phyloP scores from a whole-genome alignment of 1,139 yeast species.

The Protomyces pachydermus region DNA sequence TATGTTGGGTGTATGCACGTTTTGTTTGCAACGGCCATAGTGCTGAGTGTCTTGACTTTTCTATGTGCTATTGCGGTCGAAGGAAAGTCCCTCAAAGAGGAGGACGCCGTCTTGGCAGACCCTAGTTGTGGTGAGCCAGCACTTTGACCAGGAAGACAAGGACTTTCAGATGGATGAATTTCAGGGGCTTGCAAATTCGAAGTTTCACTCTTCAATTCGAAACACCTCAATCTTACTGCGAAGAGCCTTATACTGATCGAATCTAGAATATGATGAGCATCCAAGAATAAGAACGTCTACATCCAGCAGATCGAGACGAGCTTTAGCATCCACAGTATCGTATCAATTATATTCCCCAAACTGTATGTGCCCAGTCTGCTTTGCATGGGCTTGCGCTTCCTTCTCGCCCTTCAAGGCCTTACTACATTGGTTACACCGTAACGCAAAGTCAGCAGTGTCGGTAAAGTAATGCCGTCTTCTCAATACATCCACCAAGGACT shows the following conservation, averaged over 20 bases:
- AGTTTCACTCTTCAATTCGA: no score
- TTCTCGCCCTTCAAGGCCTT: slow-evolving; percentile 56
- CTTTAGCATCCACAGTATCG: no score
- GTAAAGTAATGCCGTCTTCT: slow-evolving; percentile 58
- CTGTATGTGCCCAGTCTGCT: slow-evolving; percentile 55
- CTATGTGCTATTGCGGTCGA: background rate
- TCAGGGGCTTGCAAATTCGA: no score
- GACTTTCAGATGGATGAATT: no score
- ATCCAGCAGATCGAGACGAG: no score
- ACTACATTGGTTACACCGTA: slow-evolving; percentile 58
- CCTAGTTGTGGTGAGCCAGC: no score
- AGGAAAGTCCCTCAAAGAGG: background rate
- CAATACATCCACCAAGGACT: slow-evolving; percentile 46
- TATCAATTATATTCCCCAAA: slow-evolving; percentile 50
- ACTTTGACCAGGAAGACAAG: no score
- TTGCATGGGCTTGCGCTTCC: slow-evolving; percentile 65
- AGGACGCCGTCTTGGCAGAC: background rate
- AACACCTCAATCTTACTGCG: no score
- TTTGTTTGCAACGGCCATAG: background rate
- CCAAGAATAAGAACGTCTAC: no score
- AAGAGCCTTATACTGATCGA: no score
- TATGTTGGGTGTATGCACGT: slow-evolving; percentile 21
- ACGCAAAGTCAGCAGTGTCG: slow-evolving; percentile 57
- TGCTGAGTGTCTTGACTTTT: background rate
- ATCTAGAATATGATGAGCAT: no score